These are phyloP conservation scores for Malus hybrid DNA, from an alignment of 331 rosid species.

Conservation along the genomic window DNA sequence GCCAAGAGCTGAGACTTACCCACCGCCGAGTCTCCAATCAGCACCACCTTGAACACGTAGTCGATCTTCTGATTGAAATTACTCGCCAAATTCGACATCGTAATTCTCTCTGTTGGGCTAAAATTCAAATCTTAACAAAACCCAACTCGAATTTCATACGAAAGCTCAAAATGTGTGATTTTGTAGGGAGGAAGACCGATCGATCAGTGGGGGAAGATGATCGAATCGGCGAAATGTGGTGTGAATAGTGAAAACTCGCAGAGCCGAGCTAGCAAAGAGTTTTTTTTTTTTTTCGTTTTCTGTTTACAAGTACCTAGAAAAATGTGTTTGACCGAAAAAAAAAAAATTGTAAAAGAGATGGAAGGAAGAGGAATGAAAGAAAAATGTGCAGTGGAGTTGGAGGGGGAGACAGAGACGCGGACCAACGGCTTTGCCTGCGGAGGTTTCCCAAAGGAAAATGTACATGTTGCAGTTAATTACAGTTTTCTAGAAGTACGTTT, in stretches of 20 bases:
- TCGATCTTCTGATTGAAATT: slow-evolving; percentile 72
- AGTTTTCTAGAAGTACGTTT: too few species aligned
- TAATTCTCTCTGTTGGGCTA: not conserved
- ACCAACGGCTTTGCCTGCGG: too few species aligned
- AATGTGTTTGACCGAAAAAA: too few species aligned
- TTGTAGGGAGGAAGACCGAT: not conserved
- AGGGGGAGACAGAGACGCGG: too few species aligned
- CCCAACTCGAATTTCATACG: not conserved
- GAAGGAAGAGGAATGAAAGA: too few species aligned
- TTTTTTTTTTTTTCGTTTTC: not conserved
- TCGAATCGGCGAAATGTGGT: not conserved
- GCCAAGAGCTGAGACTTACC: slow-evolving; percentile 85
- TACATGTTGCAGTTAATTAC: too few species aligned
- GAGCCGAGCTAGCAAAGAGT: not conserved
- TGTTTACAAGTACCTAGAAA: too few species aligned
- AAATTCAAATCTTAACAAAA: not conserved
- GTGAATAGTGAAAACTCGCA: not conserved
- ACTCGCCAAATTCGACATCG: slow-evolving; percentile 61
- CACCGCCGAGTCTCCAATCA: slow-evolving; percentile 90
- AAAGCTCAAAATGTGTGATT: too few species aligned
- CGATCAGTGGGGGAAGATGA: not conserved
- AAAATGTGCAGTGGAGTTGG: too few species aligned
- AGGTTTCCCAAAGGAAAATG: too few species aligned
- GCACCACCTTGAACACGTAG: slow-evolving; percentile 78
- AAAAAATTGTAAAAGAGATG: too few species aligned